These are phyloP conservation scores for Venturia aucupariae DNA, from an alignment of 2,329 filamentous ascomycete genomes.

Conservation along the genomic window DNA sequence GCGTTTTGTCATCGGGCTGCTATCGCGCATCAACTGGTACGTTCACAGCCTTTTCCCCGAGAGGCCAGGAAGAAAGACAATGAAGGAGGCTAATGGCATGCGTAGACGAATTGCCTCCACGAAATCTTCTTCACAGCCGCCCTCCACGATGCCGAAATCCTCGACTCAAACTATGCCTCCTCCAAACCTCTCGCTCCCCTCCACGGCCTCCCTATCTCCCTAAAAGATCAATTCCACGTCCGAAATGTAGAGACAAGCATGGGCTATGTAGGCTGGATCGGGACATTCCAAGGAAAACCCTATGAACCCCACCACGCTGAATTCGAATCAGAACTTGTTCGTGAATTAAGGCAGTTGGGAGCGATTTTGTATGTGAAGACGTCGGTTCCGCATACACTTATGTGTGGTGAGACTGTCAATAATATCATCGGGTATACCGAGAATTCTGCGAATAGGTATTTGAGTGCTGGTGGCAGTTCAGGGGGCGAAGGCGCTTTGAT, in stretches of 20 bases:
- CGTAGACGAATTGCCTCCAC: constrained; percentile 31
- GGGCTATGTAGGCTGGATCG: constrained; percentile 59
- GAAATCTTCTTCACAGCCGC: constrained; percentile 41
- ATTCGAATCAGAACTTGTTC: constrained; percentile 51
- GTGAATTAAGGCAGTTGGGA: constrained; percentile 43
- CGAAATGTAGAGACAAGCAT: constrained; percentile 39
- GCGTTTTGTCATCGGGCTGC: constrained; percentile 49
- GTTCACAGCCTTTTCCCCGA: neutral
- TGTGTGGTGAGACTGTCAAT: constrained; percentile 53
- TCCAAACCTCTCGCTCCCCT: constrained; percentile 32
- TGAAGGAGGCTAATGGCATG: neutral
- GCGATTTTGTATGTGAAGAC: constrained; percentile 49
- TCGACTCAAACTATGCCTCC: constrained; percentile 24
- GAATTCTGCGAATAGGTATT: constrained; percentile 47
- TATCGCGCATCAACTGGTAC: constrained; percentile 41
- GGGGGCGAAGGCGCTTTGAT: constrained; percentile 52
- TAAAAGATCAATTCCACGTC: constrained; percentile 43
- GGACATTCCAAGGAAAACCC: constrained; percentile 47
- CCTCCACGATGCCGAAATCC: constrained; percentile 31
- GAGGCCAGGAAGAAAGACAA: neutral
- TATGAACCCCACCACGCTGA: constrained; percentile 40
- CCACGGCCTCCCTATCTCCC: constrained; percentile 39
- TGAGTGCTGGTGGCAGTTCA: constrained; percentile 48
- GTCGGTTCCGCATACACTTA: constrained; percentile 46
- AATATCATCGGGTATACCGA: constrained; percentile 50